Base-by-base conservation (phyloP, 495 filamentous ascomycete species). In the Neurospora sp. region DNA sequence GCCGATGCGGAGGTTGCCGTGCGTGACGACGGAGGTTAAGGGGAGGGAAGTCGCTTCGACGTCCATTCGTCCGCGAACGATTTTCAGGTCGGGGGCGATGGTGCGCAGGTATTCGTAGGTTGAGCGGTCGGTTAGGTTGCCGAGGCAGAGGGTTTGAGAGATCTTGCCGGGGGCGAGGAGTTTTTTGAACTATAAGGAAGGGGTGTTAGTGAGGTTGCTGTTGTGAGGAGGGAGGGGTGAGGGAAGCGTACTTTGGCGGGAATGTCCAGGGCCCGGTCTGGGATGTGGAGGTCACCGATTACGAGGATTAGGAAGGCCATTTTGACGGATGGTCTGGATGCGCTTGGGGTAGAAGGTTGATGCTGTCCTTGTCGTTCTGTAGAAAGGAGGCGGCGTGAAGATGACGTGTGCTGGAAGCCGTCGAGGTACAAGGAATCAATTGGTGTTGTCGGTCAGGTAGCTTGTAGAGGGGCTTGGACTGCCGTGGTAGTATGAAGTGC, bases 111-210 rank as follows among this genome's bases (percentile, higher is more conserved):
- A 97, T 75, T 97, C 93, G 86, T 94, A 97, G 69, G 94, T 97
- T 74, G 92, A 88, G 80, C 93, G 93, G 84, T 96, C 93, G 76
- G 96, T 99, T 46, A 98, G 89, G 85, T 99, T 99, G 73, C 96
- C 96, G 11, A 99, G 90, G 82, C 96, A 98, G 74, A 99, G 89
- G 69, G 94, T 98, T 82, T 99, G 96, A 74, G 92, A 92, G 79
- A 99, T 99, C 85, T 98, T 98, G 78, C 96, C 96, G 11, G 96
- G 96, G 14, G 94, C 92, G 76, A 99, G 90, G 82, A 99, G 96
- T 81, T 98, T 98, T 79, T 93, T 94, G 89, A 99, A 99, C 94
- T 98, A 69, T 70, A 70, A 40, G 20, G 46, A 39, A n/a, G 66
- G 11, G 27, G 46, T 5, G 39, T 62, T 35, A 70, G 72, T 69